These are phyloP conservation scores for Fusarium protoensiforme DNA, from an alignment of 2,329 filamentous ascomycete species.

Conservation along the genomic window DNA sequence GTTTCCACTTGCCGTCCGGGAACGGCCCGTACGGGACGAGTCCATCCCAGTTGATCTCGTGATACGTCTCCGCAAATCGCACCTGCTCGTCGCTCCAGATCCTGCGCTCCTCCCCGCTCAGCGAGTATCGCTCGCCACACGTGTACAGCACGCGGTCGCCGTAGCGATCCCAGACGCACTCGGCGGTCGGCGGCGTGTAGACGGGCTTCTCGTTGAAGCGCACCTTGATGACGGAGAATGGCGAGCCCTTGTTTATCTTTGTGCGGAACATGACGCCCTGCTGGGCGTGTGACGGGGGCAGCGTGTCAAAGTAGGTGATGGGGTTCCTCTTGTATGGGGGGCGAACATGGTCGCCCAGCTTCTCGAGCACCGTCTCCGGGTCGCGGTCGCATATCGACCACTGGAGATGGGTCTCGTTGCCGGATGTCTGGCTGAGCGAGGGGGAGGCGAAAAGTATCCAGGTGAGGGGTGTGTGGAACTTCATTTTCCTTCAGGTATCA, in stretches of 20 bases:
- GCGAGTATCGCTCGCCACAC: constrained; percentile 19
- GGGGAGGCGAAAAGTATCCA: background rate
- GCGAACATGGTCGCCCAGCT: constrained; percentile 20
- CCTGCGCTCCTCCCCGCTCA: background rate
- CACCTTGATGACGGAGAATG: constrained; percentile 33
- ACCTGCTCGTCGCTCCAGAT: constrained; percentile 36
- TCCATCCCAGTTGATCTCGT: constrained; percentile 30
- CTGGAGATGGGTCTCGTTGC: constrained; percentile 31
- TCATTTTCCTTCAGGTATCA: constrained; percentile 7
- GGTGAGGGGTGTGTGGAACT: background rate
- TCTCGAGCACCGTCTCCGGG: constrained; percentile 23
- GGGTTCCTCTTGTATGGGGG: constrained; percentile 33
- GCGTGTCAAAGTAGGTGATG: constrained; percentile 37
- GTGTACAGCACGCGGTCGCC: constrained; percentile 26
- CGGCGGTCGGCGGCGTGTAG: background rate
- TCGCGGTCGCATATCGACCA: constrained; percentile 35
- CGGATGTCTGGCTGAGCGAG: background rate
- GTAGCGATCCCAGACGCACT: constrained; percentile 39
- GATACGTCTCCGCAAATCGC: constrained; percentile 30
- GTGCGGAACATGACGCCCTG: constrained; percentile 37
- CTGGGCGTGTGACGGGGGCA: constrained; percentile 31
- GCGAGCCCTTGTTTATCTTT: constrained; percentile 30
- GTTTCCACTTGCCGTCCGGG: constrained; percentile 35
- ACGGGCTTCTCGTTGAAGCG: constrained; percentile 20
- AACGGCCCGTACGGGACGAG: constrained; percentile 30